Conservation (phyloP, 768 basidiomycete species). For the Tulasnella sp. region DNA sequence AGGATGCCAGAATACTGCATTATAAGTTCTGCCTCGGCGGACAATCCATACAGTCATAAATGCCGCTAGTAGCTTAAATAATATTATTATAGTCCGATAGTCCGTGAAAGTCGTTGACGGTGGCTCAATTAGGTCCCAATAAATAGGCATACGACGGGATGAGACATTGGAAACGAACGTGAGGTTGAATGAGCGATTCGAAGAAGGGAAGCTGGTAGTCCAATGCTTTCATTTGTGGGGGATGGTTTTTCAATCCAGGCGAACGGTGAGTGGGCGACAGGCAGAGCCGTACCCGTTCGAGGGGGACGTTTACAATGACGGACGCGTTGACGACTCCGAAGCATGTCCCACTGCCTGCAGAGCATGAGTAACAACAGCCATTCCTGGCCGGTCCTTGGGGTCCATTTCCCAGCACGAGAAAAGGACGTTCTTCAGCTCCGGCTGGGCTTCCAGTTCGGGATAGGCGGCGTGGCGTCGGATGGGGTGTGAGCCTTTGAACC, state of each 20-base stretch:
- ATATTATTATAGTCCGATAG: neutral
- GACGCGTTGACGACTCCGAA: neutral
- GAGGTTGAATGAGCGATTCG: neutral
- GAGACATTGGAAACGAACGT: neutral
- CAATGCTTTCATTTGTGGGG: neutral
- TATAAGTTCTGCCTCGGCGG: too few species aligned
- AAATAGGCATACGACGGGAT: neutral
- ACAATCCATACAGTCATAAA: too few species aligned
- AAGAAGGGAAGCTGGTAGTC: neutral
- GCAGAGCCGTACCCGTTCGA: neutral
- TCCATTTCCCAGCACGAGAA: neutral
- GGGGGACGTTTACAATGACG: neutral
- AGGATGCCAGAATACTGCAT: too few species aligned
- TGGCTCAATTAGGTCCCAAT: neutral
- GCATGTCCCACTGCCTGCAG: neutral
- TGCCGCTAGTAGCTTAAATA: neutral
- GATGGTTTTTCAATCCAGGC: neutral
- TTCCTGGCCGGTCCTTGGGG: neutral
- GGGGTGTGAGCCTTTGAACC: neutral
- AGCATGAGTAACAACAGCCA: neutral
- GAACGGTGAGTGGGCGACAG: neutral
- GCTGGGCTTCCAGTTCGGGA: neutral
- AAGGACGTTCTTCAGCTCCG: neutral
- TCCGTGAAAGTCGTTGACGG: neutral
- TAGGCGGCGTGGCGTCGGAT: neutral